A percentile compares a stretch with the other conserved stretches of the same genome.
phyloP scores from a whole-genome alignment of 1,284 basidiomycete genomes.

The Tylopilus sp. region DNA sequence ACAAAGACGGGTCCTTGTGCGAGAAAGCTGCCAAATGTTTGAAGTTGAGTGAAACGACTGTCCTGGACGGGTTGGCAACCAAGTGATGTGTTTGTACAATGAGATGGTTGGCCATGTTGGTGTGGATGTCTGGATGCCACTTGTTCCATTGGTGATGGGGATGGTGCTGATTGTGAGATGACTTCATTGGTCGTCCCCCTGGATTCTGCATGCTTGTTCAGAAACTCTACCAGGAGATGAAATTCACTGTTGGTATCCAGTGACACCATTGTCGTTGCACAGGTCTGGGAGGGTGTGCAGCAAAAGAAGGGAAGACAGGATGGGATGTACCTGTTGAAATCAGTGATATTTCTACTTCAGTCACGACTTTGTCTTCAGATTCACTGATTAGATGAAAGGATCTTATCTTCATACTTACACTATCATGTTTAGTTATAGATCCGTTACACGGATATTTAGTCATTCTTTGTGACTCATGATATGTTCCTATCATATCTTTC shows the following conservation, averaged over 20 bases:
- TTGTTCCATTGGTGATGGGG: conserved; percentile 8
- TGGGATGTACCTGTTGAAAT: conserved; percentile 72
- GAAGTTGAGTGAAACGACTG: conserved; percentile 66
- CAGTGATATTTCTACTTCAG: too few relatives aligned
- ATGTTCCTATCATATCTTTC: too few relatives aligned
- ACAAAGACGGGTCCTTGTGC: conserved; percentile 79
- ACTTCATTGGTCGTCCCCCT: neutral
- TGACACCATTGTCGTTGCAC: conserved; percentile 76
- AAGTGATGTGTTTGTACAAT: conserved; percentile 28
- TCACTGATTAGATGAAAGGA: too few relatives aligned
- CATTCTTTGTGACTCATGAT: too few relatives aligned
- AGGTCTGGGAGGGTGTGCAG: conserved; percentile 67
- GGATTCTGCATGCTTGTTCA: conserved; percentile 51
- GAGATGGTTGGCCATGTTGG: conserved; percentile 18
- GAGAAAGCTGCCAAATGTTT: conserved; percentile 63
- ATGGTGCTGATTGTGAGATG: conserved; percentile 5
- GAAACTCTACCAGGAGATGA: conserved; percentile 62
- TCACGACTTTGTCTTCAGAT: too few relatives aligned
- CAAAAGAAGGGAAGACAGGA: neutral
- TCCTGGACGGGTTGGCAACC: conserved; percentile 69
- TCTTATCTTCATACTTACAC: too few relatives aligned
- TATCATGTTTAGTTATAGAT: too few relatives aligned
- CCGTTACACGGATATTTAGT: too few relatives aligned
- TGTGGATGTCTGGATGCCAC: conserved; percentile 20
- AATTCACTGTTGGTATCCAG: conserved; percentile 75